These are phyloP conservation scores for Malassezia pachydermatis DNA, from an alignment of 1,284 basidiomycete species.

Conservation along the genomic window DNA sequence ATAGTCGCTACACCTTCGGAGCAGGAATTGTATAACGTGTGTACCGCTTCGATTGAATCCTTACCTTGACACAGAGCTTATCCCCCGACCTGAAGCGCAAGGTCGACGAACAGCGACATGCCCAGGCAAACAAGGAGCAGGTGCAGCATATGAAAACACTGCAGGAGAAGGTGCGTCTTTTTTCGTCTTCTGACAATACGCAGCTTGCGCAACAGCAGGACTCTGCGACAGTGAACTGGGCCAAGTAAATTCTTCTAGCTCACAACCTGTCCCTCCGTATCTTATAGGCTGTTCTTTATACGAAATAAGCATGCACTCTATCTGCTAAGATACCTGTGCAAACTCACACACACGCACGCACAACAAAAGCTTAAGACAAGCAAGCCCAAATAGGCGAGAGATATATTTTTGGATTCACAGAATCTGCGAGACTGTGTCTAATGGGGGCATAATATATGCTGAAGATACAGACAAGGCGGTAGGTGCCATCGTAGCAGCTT, in stretches of 20 bases:
- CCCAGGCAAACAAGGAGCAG: background rate
- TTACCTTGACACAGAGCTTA: conserved; percentile 1
- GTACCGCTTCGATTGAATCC: no score
- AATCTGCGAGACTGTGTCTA: conserved; percentile 3
- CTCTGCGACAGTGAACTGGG: conserved; percentile 11
- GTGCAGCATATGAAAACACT: background rate
- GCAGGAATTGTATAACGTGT: conserved; percentile 15
- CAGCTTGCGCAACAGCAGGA: conserved; percentile 14
- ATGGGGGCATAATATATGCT: conserved; percentile 11
- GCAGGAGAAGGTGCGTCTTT: conserved; percentile 6
- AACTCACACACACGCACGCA: no score
- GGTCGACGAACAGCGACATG: conserved; percentile 9
- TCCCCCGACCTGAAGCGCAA: conserved; percentile 13
- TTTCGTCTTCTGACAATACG: background rate
- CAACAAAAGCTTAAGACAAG: no score
- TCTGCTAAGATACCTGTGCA: no score
- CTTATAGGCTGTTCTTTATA: no score
- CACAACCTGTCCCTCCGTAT: no score
- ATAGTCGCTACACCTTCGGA: conserved; percentile 8
- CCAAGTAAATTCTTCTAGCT: background rate
- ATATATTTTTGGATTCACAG: conserved; percentile 14
- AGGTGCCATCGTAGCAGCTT: background rate
- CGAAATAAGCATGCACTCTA: no score
- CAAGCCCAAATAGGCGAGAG: conserved; percentile 3
- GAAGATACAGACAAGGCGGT: conserved; percentile 8